Evolutionary conservation across 768 basidiomycete species (phyloP).

Genomic region (Mycena vitilis): DNA sequence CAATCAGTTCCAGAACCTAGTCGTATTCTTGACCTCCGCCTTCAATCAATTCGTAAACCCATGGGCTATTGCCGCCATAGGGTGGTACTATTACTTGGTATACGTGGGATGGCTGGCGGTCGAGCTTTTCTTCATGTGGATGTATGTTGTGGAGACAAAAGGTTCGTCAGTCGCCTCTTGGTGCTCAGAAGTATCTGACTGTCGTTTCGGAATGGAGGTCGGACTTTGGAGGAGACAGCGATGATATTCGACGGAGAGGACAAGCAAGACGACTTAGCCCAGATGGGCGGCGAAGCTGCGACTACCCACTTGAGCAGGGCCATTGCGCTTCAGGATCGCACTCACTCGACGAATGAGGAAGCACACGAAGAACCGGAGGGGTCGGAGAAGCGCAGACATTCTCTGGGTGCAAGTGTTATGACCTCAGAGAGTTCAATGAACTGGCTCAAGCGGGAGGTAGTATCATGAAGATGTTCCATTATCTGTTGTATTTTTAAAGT

Average conservation of each 20-base stretch:
- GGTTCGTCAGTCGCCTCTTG: constrained; percentile 46
- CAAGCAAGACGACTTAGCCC: constrained; percentile 54
- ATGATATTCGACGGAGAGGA: constrained; percentile 76
- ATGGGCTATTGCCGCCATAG: constrained; percentile 69
- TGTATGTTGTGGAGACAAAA: constrained; percentile 72
- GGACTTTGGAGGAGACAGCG: constrained; percentile 80
- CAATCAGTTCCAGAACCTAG: constrained; percentile 60
- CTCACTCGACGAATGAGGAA: constrained; percentile 24
- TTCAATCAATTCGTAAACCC: constrained; percentile 88
- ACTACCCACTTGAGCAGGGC: constrained; percentile 42
- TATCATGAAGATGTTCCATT: constrained; percentile 14
- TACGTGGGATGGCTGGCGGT: constrained; percentile 74
- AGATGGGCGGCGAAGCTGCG: constrained; percentile 63
- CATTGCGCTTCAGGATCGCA: constrained; percentile 32
- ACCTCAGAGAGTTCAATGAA: constrained; percentile 32
- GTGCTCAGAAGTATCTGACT: constrained; percentile 13
- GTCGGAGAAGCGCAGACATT: constrained; percentile 18
- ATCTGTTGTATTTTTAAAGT: constrained; percentile 24
- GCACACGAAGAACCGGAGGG: neutral
- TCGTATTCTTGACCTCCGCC: constrained; percentile 72
- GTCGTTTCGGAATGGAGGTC: constrained; percentile 50
- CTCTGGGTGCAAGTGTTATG: constrained; percentile 18
- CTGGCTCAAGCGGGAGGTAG: constrained; percentile 25
- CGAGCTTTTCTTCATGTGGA: constrained; percentile 67
- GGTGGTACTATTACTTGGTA: constrained; percentile 67